A percentile compares a stretch with the other conserved stretches of the same genome.
phyloP scores from a whole-genome alignment of 225 moss, liverwort and hornwort genomes.

The Anthoceros angustus region DNA sequence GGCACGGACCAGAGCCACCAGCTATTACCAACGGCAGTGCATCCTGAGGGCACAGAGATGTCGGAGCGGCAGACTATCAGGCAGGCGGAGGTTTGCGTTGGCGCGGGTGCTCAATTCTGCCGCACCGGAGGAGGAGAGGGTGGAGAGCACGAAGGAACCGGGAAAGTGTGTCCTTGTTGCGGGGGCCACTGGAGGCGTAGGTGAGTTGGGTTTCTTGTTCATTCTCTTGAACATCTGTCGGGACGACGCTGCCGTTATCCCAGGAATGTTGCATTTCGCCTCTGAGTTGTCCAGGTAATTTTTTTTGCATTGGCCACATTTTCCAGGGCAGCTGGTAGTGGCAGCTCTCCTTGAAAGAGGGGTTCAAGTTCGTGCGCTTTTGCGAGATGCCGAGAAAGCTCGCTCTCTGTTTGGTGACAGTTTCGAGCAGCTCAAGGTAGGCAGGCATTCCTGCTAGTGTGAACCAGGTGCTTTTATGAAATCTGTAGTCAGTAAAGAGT shows the following conservation, averaged over 20 bases:
- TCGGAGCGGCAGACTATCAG: too few species aligned
- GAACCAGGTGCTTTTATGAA: not conserved
- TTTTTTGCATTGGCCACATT: conserved; percentile 7
- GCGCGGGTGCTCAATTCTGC: not conserved
- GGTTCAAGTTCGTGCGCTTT: conserved; percentile 49
- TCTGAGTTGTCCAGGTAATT: not conserved
- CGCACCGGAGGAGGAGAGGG: not conserved
- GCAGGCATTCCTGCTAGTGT: not conserved
- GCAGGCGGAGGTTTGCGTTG: too few species aligned
- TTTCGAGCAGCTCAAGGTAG: conserved; percentile 46
- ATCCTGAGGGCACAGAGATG: too few species aligned
- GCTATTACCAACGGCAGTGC: too few species aligned
- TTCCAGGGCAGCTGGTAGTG: conserved; percentile 85
- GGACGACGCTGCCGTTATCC: not conserved
- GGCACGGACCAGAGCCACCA: not conserved
- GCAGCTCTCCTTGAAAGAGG: conserved; percentile 75
- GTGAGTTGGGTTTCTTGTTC: conserved; percentile 19
- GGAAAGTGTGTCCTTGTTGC: conserved; percentile 55
- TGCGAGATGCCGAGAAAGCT: conserved; percentile 69
- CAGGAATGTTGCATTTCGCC: not conserved
- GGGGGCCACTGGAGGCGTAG: conserved; percentile 79
- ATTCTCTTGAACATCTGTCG: too few species aligned
- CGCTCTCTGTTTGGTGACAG: conserved; percentile 48
- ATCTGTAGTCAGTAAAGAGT: not conserved
- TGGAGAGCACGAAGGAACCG: not conserved